Evolutionary conservation across 164 flowering plant genomes (phyloP), one percentile per base, ranked within the genome.

Genomic region (Dillenia turbinata): DNA sequence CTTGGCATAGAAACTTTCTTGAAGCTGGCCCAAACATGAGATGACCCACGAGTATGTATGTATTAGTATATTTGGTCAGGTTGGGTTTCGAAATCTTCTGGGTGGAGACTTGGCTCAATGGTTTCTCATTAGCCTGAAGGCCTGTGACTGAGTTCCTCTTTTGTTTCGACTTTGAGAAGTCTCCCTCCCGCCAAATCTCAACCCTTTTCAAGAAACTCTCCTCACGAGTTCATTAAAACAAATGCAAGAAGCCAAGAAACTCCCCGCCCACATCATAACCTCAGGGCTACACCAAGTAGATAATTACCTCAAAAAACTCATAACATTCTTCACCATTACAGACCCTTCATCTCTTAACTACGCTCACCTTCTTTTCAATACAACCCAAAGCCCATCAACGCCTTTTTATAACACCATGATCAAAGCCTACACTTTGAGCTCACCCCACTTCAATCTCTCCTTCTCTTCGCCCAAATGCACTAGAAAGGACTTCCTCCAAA

Each of bases 351-450:
- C 66, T n/a, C 54, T 77, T n/a, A 12, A 53, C 66, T 54, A 73
- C 46, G 73, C 72, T 5, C 66, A 63, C 51, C 47, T 61, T 10
- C 43, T 73, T 10, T 65, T 77, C 52, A 22, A 62, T 49, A 68
- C 17, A 51, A 59, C 68, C 55, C 40, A 61, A 8, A 57, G 7
- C 49, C 74, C 76, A 47, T 69, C 74, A 16, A 61, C 77, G 1
- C 73, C 48, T 55, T 46, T 70, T 15, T 73, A 55, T 57, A 76
- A 69, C 69, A 70, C 72, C 60, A 57, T 76, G 72, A 53, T 70
- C 57, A 64, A 64, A 66, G 68, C 62, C 46, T 69, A 68, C 52
- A 57, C 73, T 5, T 3, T 66, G 26, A 52, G 65, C 56, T 45
- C 67, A 40, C 62, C 16, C 75, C 78, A 12, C 19, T n/a, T 47